Evolutionary conservation across 129 eudicot genomes (phyloP), one percentile per base, ranked within the genome.

Genomic region (Sambucus nigra): DNA sequence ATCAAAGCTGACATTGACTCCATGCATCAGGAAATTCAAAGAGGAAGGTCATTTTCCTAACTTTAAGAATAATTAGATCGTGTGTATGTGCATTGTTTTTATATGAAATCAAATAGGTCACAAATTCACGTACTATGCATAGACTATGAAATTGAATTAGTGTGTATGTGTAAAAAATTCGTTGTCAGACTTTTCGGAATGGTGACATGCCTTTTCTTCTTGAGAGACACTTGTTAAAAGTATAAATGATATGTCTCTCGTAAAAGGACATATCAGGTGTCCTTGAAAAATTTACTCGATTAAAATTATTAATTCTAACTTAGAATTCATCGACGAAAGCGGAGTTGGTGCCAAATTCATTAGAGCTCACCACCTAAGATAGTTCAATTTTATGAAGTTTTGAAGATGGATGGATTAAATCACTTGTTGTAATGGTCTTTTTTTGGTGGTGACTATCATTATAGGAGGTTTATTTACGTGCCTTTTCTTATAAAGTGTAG

Each of bases 11-110:
- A 81, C 20, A 76, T 82, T 42, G 86, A 79, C 47, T 54, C 47
- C 24, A 68, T 76, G 83, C 73, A 53, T 11, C 69, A 66, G 19
- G 95, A 91, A 46, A 41, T 91, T 8, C 71, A 69, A 27, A 67
- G 63, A 54, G 98, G 98, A 77, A 91, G 95, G 97, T 81, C 8
- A 35, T 8, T 35, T 2, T 35, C 8, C 42, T n/a, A n/a, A 35
- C 2, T 8, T 35, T 15, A 35, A 12, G 8, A 15, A 12, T 35
- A 3, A 7, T 15, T 35, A 3, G 2, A 35, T 35, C 42, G n/a
- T n/a, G n/a, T 35, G 12, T 35, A 29, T 29, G 12, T 8, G 13
- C 42, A 3, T 35, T 35, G 42, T 8, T 35, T 35, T 35, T 8
- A 35, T 35, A 2, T 1, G 13, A 35, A 35, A 35, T 35, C 13